Evolutionary conservation across 1,284 basidiomycete species (phyloP).

Genomic region (Dichomitus squalens): DNA sequence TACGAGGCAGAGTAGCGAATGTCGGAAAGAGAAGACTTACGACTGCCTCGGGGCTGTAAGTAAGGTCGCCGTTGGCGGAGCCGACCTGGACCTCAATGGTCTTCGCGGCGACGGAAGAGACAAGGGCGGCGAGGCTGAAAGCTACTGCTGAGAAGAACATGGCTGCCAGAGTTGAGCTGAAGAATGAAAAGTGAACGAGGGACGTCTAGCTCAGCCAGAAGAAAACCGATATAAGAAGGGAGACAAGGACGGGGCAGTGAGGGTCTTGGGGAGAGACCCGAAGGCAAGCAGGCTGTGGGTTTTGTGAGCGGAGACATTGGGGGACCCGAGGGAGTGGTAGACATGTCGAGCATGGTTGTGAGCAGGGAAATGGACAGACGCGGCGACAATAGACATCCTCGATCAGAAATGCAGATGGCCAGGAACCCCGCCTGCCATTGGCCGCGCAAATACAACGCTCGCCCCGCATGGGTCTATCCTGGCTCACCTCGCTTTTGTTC

Average conservation of each 20-base stretch:
- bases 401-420: slow-evolving; percentile 13
- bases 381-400: slow-evolving; percentile 16
- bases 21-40: slow-evolving; percentile 37
- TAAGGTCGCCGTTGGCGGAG: slow-evolving; percentile 41
- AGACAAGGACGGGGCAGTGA: slow-evolving; percentile 13
- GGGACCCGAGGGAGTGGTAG: slow-evolving; percentile 16
- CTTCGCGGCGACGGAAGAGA: slow-evolving; percentile 47
- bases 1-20: slow-evolving; percentile 2
- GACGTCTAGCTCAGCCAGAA: slow-evolving; percentile 22
- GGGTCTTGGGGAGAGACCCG: slow-evolving; percentile 9
- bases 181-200: slow-evolving; percentile 25
- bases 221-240: slow-evolving; percentile 19
- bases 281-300: not conserved
- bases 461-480: not conserved
- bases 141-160: slow-evolving; percentile 44
- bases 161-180: slow-evolving; percentile 40
- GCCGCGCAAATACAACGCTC: slow-evolving; percentile 17
- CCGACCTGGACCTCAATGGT: slow-evolving; percentile 55
- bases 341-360: not conserved
- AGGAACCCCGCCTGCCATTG: slow-evolving; percentile 18
- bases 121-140: slow-evolving; percentile 44
- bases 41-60: slow-evolving; percentile 53
- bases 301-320: slow-evolving; percentile 13
- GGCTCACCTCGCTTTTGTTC: not conserved
- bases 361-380: not conserved